Percentiles rank a stretch among this genome's conserved stretches.
phyloP scores from a whole-genome alignment of 176 grass and related monocot genomes.

The Microstegium vimineum region DNA sequence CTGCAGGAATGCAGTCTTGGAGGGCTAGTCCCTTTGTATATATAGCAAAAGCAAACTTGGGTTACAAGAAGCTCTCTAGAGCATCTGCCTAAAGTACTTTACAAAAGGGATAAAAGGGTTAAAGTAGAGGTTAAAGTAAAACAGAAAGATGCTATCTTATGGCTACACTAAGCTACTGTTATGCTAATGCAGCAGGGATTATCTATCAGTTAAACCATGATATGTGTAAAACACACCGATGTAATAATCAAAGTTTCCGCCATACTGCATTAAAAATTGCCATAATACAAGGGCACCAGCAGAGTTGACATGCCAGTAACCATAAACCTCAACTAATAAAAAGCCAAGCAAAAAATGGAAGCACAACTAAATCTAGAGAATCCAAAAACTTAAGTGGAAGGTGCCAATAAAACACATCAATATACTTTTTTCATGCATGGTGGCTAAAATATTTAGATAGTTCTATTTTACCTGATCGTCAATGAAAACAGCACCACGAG shows the following conservation, averaged over 20 bases:
- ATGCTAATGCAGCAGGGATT: too few relatives aligned
- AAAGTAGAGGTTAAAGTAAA: too few relatives aligned
- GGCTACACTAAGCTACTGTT: too few relatives aligned
- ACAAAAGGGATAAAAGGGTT: too few relatives aligned
- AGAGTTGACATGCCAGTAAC: neutral
- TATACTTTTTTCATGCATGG: neutral
- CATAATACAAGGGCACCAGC: neutral
- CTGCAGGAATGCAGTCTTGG: too few relatives aligned
- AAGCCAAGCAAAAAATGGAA: constrained; percentile 17
- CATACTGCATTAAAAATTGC: neutral
- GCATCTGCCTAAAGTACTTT: too few relatives aligned
- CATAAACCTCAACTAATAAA: neutral
- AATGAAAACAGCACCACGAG: constrained; percentile 51
- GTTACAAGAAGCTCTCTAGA: too few relatives aligned
- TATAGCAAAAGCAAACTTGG: too few relatives aligned
- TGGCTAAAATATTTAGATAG: constrained; percentile 8
- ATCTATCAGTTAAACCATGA: constrained; percentile 1
- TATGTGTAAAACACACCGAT: neutral
- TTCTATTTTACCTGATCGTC: too few relatives aligned
- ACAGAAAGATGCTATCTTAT: too few relatives aligned
- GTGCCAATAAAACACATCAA: neutral
- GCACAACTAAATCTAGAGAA: neutral
- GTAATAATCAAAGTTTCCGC: neutral
- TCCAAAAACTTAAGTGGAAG: neutral
- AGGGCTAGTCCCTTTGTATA: too few relatives aligned